Evolutionary conservation across 306 rosid genomes (phyloP), one percentile per base, ranked within the genome.

Genomic region (Hippophae tibetana): DNA sequence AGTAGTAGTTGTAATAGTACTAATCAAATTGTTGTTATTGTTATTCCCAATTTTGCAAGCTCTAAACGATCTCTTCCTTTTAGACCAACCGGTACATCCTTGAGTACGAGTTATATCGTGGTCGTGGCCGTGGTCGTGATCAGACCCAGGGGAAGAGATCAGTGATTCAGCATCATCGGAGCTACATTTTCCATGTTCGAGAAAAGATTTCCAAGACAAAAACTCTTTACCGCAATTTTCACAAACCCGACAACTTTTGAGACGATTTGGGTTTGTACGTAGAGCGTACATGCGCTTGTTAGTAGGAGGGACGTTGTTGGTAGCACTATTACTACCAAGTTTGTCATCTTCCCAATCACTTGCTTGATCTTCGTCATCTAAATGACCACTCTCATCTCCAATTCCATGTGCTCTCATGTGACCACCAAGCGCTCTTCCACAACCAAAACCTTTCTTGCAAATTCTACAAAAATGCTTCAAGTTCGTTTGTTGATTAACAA

Each of bases 341-440:
- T 77, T 80, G 2, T 81, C 4, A 4, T 31, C 87, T 61, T 85
- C 96, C 98, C 95, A 84, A 58, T 90, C 92, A 43, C 86, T 77
- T 6, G 77, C 86, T 0, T 72, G 79, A 47, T 85, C 89, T 1
- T 86, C 89, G 6, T 85, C 93, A 5, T 92, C 96, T 44, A 84
- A 59, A 8, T 69, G 78, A 2, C 71, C 65, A 0, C 64, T 46
- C 38, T 87, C 93, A 27, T 78, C 88, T 0, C 89, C 94, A 10
- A 88, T 88, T 38, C 99, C 99, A 49, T 92, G 99, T 0, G 99
- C 93, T 74, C 95, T 88, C 99, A 92, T 92, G 81, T 92, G 99
- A 5, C 96, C 99, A 43, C 99, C 99, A 0, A 92, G 49, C 18
- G 99, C 99, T 76, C 99, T 76, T 13, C 99, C 99, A 58, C 96